These are phyloP conservation scores for Rubia tinctorum DNA, from an alignment of 305 asterid genomes.

Conservation along the genomic window DNA sequence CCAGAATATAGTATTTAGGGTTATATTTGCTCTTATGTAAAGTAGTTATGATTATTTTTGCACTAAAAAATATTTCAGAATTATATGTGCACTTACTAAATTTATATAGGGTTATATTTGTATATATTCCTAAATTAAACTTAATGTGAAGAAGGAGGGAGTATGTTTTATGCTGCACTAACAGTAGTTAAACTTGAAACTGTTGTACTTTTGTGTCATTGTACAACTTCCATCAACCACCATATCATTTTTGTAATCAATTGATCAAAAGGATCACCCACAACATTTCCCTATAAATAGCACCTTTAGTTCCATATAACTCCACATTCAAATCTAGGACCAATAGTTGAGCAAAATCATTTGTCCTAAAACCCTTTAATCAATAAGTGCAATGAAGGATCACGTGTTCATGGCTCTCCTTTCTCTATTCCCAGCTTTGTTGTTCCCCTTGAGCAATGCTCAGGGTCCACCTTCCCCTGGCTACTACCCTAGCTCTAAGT, in stretches of 20 bases:
- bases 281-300: slow-evolving; percentile 42
- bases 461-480: slow-evolving; percentile 86
- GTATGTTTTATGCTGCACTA: not conserved
- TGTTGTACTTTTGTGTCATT: slow-evolving; percentile 22
- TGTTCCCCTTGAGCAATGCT: slow-evolving; percentile 40
- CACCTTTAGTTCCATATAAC: slow-evolving; percentile 10
- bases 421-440: slow-evolving; percentile 25
- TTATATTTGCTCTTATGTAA: too few relatives aligned
- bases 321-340: slow-evolving; percentile 15
- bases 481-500: slow-evolving; percentile 56
- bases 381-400: not conserved
- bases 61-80: too few relatives aligned
- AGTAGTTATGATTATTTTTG: too few relatives aligned
- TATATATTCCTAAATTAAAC: too few relatives aligned
- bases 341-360: too few relatives aligned
- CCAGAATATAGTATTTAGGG: too few relatives aligned
- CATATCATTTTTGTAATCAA: slow-evolving; percentile 25
- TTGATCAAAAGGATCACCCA: too few relatives aligned
- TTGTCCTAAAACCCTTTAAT: too few relatives aligned
- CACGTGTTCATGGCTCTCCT: slow-evolving; percentile 37
- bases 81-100: too few relatives aligned
- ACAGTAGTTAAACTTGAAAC: not conserved
- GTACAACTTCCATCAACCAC: slow-evolving; percentile 37
- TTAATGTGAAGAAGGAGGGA: too few relatives aligned
- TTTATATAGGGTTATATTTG: too few relatives aligned